Conservation (phyloP, 2,329 filamentous ascomycete genomes). For the Xylariales sp. region DNA sequence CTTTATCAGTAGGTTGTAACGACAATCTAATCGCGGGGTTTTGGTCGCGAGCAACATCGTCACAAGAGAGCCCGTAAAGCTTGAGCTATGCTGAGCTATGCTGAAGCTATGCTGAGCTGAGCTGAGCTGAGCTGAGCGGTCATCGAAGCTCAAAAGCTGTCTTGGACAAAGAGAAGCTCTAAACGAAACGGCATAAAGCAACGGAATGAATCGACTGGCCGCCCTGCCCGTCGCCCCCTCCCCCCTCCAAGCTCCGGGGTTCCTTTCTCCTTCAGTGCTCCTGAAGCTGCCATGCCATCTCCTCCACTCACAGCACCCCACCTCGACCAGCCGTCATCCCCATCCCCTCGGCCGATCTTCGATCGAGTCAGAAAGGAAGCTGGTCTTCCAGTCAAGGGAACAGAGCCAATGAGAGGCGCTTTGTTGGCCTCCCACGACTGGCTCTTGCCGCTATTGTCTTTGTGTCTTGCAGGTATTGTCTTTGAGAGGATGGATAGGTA, state of each 20-base stretch:
- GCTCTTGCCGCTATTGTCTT: slow-evolving; percentile 9
- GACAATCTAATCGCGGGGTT: too few species aligned
- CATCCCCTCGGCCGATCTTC: slow-evolving; percentile 4
- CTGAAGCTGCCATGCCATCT: not conserved
- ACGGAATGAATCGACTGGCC: not conserved
- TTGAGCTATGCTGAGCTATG: not conserved
- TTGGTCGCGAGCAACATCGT: too few species aligned
- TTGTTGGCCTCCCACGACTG: not conserved
- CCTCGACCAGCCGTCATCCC: slow-evolving; percentile 1
- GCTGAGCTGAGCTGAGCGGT: not conserved
- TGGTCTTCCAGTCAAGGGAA: slow-evolving; percentile 10
- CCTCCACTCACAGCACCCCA: not conserved
- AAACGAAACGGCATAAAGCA: not conserved
- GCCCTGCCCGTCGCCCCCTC: not conserved
- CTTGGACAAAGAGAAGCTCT: not conserved
- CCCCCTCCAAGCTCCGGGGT: not conserved
- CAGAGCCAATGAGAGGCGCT: slow-evolving; percentile 13
- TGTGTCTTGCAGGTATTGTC: too few species aligned
- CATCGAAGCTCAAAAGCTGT: too few species aligned
- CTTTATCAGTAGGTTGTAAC: too few species aligned
- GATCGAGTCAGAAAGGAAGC: slow-evolving; percentile 27
- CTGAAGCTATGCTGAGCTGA: not conserved
- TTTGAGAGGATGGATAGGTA: too few species aligned
- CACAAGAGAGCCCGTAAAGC: too few species aligned
- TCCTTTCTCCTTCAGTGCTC: not conserved